Evolutionary conservation across 331 rosid species (phyloP).

Genomic region (Quercus tomentella): DNA sequence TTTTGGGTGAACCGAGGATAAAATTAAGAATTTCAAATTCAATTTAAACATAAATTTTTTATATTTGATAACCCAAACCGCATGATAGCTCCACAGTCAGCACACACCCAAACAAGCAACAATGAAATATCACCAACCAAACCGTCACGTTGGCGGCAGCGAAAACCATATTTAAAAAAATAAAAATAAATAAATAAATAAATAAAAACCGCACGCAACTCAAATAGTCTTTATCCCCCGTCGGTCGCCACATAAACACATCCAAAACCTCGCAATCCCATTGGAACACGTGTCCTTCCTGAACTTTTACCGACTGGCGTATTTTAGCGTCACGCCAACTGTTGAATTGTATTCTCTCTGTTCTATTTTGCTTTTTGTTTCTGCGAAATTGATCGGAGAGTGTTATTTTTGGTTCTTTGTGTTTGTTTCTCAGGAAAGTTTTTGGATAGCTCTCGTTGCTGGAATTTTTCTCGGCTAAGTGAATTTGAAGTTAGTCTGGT

Average conservation of each 20-base stretch:
- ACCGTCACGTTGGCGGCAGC: no score
- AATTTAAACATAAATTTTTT: no score
- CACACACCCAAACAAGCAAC: no score
- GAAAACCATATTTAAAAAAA: background rate
- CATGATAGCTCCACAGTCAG: no score
- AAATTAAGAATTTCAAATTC: no score
- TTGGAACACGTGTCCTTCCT: conserved; percentile 15
- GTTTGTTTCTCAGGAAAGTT: background rate
- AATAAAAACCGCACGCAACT: background rate
- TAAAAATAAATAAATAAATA: no score
- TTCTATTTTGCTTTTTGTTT: background rate
- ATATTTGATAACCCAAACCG: no score
- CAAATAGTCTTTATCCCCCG: background rate
- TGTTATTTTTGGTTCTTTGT: background rate
- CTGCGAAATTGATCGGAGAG: background rate
- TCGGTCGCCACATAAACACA: conserved; percentile 16
- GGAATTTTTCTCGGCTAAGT: background rate
- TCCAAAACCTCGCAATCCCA: conserved; percentile 13
- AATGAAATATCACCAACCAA: no score
- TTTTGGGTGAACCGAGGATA: no score
- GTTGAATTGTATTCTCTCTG: background rate
- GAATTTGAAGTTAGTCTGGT: background rate
- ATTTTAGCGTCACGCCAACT: background rate
- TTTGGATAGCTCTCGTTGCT: background rate
- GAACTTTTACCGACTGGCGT: conserved; percentile 8